Percentiles rank a stretch among this genome's conserved stretches.
phyloP scores from a whole-genome alignment of 2,329 filamentous ascomycete genomes.

The Colletotrichum costaricense region DNA sequence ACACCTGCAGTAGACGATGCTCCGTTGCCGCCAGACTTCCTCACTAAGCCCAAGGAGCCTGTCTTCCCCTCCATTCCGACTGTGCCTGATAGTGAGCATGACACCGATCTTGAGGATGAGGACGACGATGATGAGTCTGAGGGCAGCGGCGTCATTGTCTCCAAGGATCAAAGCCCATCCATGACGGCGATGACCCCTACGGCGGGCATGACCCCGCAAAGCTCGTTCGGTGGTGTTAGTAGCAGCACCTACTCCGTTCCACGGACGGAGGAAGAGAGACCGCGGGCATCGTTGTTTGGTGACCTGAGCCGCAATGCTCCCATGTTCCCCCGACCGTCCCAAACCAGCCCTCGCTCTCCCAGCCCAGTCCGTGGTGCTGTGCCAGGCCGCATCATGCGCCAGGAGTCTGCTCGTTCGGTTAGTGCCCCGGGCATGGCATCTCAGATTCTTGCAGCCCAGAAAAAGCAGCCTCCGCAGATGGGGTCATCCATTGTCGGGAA shows the following conservation, averaged over 20 bases:
- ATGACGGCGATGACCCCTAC: constrained; percentile 57
- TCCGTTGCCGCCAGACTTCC: constrained; percentile 53
- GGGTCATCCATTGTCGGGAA: constrained; percentile 53
- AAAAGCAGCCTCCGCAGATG: constrained; percentile 49
- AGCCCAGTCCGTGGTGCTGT: constrained; percentile 74
- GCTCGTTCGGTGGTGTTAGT: constrained; percentile 65
- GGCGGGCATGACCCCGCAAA: constrained; percentile 66
- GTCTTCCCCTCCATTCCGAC: constrained; percentile 39
- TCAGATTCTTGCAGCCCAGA: constrained; percentile 58
- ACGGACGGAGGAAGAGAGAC: constrained; percentile 56
- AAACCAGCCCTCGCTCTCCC: constrained; percentile 75
- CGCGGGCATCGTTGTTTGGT: constrained; percentile 62
- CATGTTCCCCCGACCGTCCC: constrained; percentile 64
- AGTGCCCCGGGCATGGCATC: constrained; percentile 71
- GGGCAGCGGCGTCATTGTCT: constrained; percentile 73
- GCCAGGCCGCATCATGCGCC: constrained; percentile 59
- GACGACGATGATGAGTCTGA: constrained; percentile 63
- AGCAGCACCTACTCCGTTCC: constrained; percentile 60
- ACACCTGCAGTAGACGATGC: constrained; percentile 47
- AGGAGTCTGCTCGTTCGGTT: constrained; percentile 66
- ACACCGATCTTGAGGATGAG: constrained; percentile 51
- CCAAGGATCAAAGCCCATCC: constrained; percentile 70
- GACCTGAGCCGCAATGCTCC: constrained; percentile 63
- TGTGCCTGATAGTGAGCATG: constrained; percentile 32
- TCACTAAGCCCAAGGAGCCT: constrained; percentile 39